These are phyloP conservation scores for Apiospora sp. DNA, from an alignment of 2,329 filamentous ascomycete genomes.

Conservation along the genomic window DNA sequence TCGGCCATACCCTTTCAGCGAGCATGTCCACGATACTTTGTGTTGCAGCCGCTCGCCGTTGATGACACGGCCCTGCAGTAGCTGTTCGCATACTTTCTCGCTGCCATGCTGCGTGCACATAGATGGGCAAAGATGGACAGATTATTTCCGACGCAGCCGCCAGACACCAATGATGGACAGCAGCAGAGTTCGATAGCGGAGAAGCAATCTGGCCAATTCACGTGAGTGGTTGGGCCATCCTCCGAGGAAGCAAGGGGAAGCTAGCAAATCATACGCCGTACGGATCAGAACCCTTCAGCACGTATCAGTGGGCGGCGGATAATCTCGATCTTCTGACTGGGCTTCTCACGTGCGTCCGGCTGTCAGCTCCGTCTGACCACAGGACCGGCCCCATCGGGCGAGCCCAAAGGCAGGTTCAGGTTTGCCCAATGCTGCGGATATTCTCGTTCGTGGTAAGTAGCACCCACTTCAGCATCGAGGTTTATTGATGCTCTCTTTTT, in stretches of 20 bases:
- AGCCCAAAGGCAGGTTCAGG: background rate
- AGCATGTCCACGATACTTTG: background rate
- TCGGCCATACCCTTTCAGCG: background rate
- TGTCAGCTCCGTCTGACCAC: conserved; percentile 11
- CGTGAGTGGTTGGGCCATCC: conserved; percentile 5
- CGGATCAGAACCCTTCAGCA: conserved; percentile 7
- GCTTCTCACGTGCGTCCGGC: conserved; percentile 16
- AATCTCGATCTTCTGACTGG: conserved; percentile 21
- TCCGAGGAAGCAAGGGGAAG: background rate
- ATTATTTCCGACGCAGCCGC: background rate
- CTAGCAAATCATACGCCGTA: background rate
- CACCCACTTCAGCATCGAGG: background rate
- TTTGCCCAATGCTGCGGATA: conserved; percentile 1
- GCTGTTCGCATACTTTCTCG: background rate
- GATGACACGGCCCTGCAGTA: background rate
- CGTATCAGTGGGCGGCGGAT: background rate
- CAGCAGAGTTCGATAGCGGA: background rate
- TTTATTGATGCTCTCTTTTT: no score
- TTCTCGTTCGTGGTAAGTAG: background rate
- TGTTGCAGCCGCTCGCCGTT: background rate
- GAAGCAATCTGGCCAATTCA: background rate
- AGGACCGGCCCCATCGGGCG: background rate
- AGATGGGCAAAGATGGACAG: no score
- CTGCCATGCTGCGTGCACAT: background rate
- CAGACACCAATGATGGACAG: background rate